phyloP scores from a whole-genome alignment of 2,329 filamentous ascomycete species.

The Penicillium sp. region DNA sequence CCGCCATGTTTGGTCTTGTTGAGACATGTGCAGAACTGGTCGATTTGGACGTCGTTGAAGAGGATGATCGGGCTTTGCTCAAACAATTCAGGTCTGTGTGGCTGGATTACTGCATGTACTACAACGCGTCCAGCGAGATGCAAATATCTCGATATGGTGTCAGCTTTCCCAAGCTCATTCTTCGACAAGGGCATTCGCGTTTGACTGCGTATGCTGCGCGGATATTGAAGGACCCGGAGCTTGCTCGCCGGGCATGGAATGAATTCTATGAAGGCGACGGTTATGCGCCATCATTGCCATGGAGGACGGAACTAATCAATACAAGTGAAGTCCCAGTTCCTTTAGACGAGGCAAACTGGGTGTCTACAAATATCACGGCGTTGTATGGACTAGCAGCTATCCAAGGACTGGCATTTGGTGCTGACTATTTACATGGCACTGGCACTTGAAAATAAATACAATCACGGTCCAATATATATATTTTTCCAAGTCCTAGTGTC shows the following conservation, averaged over 20 bases:
- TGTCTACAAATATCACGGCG: conserved; percentile 55
- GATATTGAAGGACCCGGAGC: conserved; percentile 42
- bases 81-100: conserved; percentile 52
- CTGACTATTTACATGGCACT: neutral
- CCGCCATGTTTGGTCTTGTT: conserved; percentile 56
- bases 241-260: conserved; percentile 52
- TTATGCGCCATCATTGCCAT: conserved; percentile 10
- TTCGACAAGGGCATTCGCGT: conserved; percentile 57
- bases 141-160: conserved; percentile 53
- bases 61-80: conserved; percentile 26
- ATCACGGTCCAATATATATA: too few species aligned
- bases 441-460: neutral
- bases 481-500: too few species aligned
- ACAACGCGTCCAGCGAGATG: conserved; percentile 47
- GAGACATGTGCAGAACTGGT: conserved; percentile 57
- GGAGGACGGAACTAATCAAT: conserved; percentile 34
- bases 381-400: conserved; percentile 57
- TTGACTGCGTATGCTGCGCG: conserved; percentile 54
- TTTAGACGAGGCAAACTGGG: conserved; percentile 55
- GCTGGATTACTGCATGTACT: conserved; percentile 60
- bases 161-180: conserved; percentile 44
- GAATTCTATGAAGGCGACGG: conserved; percentile 43
- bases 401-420: conserved; percentile 42
- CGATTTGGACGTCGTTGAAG: conserved; percentile 45
- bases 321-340: conserved; percentile 45